Percentiles rank a stretch among this genome's conserved stretches.
phyloP scores from a whole-genome alignment of 805 yeast genomes.

The Hanseniaspora occidentalis region DNA sequence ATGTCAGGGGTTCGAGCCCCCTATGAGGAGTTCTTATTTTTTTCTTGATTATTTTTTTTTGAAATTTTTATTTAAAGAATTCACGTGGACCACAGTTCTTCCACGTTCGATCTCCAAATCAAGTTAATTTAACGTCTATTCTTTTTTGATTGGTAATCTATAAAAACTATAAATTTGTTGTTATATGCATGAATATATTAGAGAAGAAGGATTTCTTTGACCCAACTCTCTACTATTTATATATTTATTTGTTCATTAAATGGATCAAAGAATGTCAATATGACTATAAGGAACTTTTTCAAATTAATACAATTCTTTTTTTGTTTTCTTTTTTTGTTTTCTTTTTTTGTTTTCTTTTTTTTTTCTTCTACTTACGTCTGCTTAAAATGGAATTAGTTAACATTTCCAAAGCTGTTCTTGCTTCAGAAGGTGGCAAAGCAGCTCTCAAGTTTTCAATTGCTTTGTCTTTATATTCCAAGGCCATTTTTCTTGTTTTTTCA shows the following conservation, averaged over 20 bases:
- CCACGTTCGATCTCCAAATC: no score
- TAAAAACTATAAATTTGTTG: no score
- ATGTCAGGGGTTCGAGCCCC: slow-evolving; percentile 43
- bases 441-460: slow-evolving; percentile 60
- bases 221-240: no score
- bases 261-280: no score
- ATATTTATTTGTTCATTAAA: no score
- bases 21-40: slow-evolving; percentile 32
- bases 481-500: slow-evolving; percentile 60
- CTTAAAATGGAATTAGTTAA: slow-evolving; percentile 75
- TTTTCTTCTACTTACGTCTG: slow-evolving; percentile 45
- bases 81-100: not conserved
- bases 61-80: no score
- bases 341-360: not conserved
- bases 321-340: no score
- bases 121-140: no score
- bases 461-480: slow-evolving; percentile 60
- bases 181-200: no score
- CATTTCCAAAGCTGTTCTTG: slow-evolving; percentile 76
- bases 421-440: slow-evolving; percentile 74
- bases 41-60: slow-evolving; percentile 6
- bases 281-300: no score
- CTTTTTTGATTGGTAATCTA: no score
- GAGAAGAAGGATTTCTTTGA: no score
- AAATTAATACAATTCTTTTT: not conserved